phyloP scores from a whole-genome alignment of 1,284 basidiomycete genomes.

The Cryptococcus wingfieldii region DNA sequence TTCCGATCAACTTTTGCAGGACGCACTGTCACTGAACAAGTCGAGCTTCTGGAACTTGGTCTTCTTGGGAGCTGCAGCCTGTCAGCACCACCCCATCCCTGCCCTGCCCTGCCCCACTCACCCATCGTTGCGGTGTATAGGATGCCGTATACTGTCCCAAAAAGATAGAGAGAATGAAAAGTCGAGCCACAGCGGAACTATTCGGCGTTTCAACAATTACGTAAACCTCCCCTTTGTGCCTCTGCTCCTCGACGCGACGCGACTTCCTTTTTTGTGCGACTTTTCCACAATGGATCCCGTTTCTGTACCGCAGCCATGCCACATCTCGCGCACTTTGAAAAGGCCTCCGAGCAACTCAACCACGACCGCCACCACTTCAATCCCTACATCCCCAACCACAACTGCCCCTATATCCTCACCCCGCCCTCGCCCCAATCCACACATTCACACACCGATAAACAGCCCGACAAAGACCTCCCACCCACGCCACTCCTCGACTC shows the following conservation, averaged over 20 bases:
- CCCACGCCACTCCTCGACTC: not conserved
- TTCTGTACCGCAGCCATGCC: not conserved
- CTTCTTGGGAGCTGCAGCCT: constrained; percentile 54
- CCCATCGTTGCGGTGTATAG: not conserved
- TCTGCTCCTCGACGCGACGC: not conserved
- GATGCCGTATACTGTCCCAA: not conserved
- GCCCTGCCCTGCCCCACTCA: not conserved
- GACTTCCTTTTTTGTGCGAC: not conserved
- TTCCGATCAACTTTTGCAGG: not conserved
- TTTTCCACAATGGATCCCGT: not conserved
- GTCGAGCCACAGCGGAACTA: constrained; percentile 1
- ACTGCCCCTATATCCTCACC: constrained; percentile 16
- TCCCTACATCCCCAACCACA: constrained; percentile 20
- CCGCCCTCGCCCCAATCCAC: not conserved
- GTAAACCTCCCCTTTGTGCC: not conserved
- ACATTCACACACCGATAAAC: not conserved
- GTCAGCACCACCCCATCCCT: not conserved
- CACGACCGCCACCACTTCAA: constrained; percentile 10
- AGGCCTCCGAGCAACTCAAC: not conserved
- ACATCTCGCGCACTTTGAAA: not conserved
- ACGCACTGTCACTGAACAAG: constrained; percentile 81
- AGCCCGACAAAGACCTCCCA: not conserved
- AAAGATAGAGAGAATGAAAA: not conserved
- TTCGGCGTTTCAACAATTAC: not conserved
- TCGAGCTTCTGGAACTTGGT: constrained; percentile 81